These are phyloP conservation scores for Lactarius deliciosus DNA, from an alignment of 768 basidiomycete genomes.

Conservation along the genomic window DNA sequence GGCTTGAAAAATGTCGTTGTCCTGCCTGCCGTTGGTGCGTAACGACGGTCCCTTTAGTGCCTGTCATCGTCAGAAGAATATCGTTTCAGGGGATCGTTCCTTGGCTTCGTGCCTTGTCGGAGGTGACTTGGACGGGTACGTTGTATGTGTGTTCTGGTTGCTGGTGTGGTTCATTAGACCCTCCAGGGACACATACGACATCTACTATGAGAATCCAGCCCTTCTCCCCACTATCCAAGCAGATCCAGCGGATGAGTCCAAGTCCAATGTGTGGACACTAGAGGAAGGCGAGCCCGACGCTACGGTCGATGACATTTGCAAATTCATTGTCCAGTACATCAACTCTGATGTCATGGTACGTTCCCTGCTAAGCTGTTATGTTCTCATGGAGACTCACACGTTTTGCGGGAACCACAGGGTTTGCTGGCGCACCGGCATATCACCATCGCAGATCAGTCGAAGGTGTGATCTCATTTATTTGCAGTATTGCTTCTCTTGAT, in stretches of 20 bases:
- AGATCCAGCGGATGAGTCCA: slow-evolving; percentile 43
- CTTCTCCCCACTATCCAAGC: slow-evolving; percentile 54
- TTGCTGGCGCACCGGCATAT: slow-evolving; percentile 67
- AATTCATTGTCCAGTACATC: slow-evolving; percentile 84
- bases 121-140: slow-evolving; percentile 75
- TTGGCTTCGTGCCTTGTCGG: slow-evolving; percentile 71
- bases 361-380: not conserved
- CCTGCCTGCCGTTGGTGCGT: slow-evolving; percentile 28
- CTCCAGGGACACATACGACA: not conserved
- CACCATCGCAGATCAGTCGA: slow-evolving; percentile 75
- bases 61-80: not conserved
- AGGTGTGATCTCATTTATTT: slow-evolving; percentile 39
- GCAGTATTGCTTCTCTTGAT: not conserved
- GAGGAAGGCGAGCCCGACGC: slow-evolving; percentile 40
- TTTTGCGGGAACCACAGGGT: slow-evolving; percentile 45
- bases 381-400: not conserved
- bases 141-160: not conserved
- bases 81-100: slow-evolving; percentile 51
- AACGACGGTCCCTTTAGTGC: not conserved
- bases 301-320: slow-evolving; percentile 67
- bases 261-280: slow-evolving; percentile 16
- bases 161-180: slow-evolving; percentile 2
- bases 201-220: slow-evolving; percentile 37
- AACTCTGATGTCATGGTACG: slow-evolving; percentile 76
- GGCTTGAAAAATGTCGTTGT: slow-evolving; percentile 33